Evolutionary conservation across 345 rosid genomes (phyloP).

Genomic region (Hibiscus syriacus): DNA sequence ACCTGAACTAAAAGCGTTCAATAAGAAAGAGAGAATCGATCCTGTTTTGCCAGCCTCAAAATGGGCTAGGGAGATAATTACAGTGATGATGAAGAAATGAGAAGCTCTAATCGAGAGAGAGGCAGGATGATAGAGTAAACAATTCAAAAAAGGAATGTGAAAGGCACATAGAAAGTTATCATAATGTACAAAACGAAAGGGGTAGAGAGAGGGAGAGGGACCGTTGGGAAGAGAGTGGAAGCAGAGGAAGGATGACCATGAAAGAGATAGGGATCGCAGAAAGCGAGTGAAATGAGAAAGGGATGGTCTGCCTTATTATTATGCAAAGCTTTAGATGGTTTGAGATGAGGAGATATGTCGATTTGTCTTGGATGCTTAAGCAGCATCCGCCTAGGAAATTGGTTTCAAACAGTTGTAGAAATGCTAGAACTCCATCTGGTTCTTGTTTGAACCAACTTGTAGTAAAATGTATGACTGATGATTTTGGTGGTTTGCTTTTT

Average conservation of each 20-base stretch:
- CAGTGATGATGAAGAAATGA: constrained; percentile 73
- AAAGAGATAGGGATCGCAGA: constrained; percentile 65
- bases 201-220: constrained; percentile 17
- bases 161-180: constrained; percentile 31
- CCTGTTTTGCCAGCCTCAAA: constrained; percentile 82
- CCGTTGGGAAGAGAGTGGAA: constrained; percentile 67
- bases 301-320: no score
- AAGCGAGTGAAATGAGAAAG: constrained; percentile 43
- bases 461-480: background rate
- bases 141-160: constrained; percentile 33
- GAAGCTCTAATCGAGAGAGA: constrained; percentile 37
- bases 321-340: no score
- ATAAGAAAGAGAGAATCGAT: constrained; percentile 64
- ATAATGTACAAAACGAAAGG: background rate
- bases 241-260: constrained; percentile 68
- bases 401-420: background rate
- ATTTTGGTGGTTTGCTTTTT: no score
- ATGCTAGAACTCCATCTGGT: background rate
- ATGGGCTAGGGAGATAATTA: constrained; percentile 97
- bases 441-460: background rate
- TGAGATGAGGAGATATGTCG: background rate
- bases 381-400: background rate
- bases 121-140: constrained; percentile 47
- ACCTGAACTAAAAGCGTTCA: constrained; percentile 57
- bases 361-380: background rate